Evolutionary conservation across 352 stramenopile genomes (phyloP).

Genomic region (Phytophthora niederhauseri): DNA sequence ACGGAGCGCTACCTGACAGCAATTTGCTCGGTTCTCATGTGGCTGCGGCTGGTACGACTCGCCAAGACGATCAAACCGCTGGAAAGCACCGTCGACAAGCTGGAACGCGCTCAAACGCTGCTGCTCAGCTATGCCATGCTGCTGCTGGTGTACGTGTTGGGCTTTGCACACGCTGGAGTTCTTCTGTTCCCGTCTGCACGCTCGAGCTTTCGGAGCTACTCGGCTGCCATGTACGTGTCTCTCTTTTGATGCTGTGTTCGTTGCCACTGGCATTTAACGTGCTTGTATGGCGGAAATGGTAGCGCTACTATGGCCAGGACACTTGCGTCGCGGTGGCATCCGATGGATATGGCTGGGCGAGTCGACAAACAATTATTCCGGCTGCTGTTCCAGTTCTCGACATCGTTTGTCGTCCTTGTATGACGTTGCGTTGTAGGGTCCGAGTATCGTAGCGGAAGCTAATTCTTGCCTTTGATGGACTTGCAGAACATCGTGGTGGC

Average conservation of each 20-base stretch:
- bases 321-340: conserved; percentile 28
- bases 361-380: conserved; percentile 37
- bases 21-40: conserved; percentile 56
- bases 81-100: conserved; percentile 46
- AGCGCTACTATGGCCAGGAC: conserved; percentile 41
- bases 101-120: conserved; percentile 49
- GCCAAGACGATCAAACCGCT: conserved; percentile 52
- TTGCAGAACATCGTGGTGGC: conserved; percentile 61
- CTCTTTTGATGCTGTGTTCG: not conserved
- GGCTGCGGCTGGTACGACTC: conserved; percentile 60
- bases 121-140: conserved; percentile 46
- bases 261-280: not conserved
- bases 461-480: not conserved
- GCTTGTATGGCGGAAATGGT: not conserved
- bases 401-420: conserved; percentile 54
- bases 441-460: not conserved
- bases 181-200: conserved; percentile 48
- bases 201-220: conserved; percentile 45
- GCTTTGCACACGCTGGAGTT: conserved; percentile 49
- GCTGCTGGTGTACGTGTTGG: conserved; percentile 50
- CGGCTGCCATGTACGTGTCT: conserved; percentile 52
- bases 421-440: not conserved
- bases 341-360: conserved; percentile 20
- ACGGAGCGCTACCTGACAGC: conserved; percentile 47
- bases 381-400: conserved; percentile 46